Base-by-base conservation (phyloP, 768 basidiomycete species). In the Amanita phalloides region DNA sequence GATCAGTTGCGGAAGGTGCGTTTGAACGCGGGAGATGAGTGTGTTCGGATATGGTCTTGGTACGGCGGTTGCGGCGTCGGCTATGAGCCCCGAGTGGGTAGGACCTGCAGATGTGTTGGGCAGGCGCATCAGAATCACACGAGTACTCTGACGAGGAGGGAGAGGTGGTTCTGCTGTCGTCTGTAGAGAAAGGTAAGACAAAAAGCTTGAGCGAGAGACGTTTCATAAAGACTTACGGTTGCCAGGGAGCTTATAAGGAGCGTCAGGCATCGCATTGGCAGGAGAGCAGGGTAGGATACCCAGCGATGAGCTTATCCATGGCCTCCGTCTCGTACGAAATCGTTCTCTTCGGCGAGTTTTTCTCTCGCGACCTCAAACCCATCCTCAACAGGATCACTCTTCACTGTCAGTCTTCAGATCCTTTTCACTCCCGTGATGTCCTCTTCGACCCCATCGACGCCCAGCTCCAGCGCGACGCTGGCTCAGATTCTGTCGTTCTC, bases 301-400 rank as follows among this genome's bases (percentile, higher is more conserved):
- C 9, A n/a, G 25, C 23, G 11, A n/a, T 20, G 41, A 45, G 36
- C 26, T 28, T 28, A 28, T 28, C 26, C 56, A 78, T 78, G 77
- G 70, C 75, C 37, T 71, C 73, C 9, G 81, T 84, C 60, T 75
- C 73, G 48, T 90, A 90, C 61, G 87, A 90, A 70, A 84, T 90
- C 52, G 84, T 85, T 0, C 79, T 90, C 55, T 87, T 84, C 51
- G 88, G 85, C 55, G 86, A 88, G 60, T 89, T 90, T 70, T 86
- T 84, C 56, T 65, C 86, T 30, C 75, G 79, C 41, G 87, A 90
- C 57, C 79, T 90, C 37, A 79, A 81, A 60, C 68, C 84, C 0
- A 82, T 91, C 55, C 72, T 90, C 49, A 87, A 91, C 65, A 78
- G 89, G 35, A 81, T 90, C 53, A 88, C 89, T 9, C 74, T 92